These are phyloP conservation scores for Danielia reshetovae DNA, from an alignment of 805 yeast species.

Conservation along the genomic window DNA sequence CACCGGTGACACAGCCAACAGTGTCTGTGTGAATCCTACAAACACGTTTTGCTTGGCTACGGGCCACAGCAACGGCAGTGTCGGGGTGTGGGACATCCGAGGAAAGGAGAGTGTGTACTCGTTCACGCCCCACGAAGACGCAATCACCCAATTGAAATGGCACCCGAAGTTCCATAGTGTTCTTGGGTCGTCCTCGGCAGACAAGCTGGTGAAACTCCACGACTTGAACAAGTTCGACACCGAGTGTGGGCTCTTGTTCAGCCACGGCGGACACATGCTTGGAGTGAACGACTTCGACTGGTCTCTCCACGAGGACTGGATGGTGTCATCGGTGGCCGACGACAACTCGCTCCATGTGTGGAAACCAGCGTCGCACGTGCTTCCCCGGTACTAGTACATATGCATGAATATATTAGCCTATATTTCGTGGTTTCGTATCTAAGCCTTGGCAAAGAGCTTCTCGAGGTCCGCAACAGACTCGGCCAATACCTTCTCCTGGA, in stretches of 20 bases:
- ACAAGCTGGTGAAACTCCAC: slow-evolving; percentile 60
- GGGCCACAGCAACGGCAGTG: slow-evolving; percentile 57
- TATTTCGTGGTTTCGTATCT: slow-evolving; percentile 6
- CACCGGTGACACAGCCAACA: slow-evolving; percentile 44
- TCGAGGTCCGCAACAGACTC: slow-evolving; percentile 93
- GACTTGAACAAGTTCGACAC: slow-evolving; percentile 37
- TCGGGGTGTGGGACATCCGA: slow-evolving; percentile 68
- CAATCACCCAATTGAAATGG: slow-evolving; percentile 71
- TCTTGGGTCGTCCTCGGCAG: slow-evolving; percentile 64
- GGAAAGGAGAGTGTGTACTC: slow-evolving; percentile 9
- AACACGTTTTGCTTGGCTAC: slow-evolving; percentile 59
- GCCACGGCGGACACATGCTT: slow-evolving; percentile 84
- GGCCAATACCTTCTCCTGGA: slow-evolving; percentile 87
- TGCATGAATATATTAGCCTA: background rate
- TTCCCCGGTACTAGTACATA: slow-evolving; percentile 1
- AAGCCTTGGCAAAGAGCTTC: slow-evolving; percentile 61
- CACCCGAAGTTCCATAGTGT: slow-evolving; percentile 53
- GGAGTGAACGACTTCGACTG: slow-evolving; percentile 82
- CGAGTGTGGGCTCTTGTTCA: slow-evolving; percentile 43
- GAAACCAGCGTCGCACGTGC: slow-evolving; percentile 49
- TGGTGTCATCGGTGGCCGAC: slow-evolving; percentile 73
- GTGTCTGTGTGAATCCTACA: slow-evolving; percentile 55
- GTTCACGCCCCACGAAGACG: slow-evolving; percentile 42
- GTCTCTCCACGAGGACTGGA: slow-evolving; percentile 69
- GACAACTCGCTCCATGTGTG: slow-evolving; percentile 88